Conservation (phyloP, 2,329 filamentous ascomycete genomes). For the Pseudogymnoascus sp. region DNA sequence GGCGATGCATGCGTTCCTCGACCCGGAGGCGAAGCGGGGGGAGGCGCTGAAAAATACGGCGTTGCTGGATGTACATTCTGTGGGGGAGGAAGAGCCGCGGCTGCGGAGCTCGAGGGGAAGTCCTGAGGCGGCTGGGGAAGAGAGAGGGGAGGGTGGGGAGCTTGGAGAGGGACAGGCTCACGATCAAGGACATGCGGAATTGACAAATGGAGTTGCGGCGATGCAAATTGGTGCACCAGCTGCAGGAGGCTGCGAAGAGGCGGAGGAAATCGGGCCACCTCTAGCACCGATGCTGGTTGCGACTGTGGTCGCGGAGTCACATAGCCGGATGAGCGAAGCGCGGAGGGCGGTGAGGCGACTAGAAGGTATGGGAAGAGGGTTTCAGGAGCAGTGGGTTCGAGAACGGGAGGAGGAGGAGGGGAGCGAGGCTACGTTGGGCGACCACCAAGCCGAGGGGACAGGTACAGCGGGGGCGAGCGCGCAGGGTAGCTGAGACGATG, state of each 20-base stretch:
- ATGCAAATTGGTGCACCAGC: not conserved
- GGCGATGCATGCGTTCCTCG: conserved; percentile 41
- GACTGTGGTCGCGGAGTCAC: conserved; percentile 46
- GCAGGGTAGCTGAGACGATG: not conserved
- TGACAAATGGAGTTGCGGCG: not conserved
- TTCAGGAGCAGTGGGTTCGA: conserved; percentile 48
- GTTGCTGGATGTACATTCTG: conserved; percentile 19
- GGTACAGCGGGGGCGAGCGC: not conserved
- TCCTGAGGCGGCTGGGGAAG: not conserved
- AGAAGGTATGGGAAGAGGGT: conserved; percentile 48
- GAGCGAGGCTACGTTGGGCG: not conserved
- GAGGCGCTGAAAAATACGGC: conserved; percentile 14
- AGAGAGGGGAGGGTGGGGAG: not conserved
- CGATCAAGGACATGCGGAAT: not conserved
- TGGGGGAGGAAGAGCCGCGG: not conserved
- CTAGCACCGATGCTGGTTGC: conserved; percentile 48
- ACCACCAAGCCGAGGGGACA: not conserved
- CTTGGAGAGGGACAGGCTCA: not conserved
- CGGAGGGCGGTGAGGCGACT: conserved; percentile 46
- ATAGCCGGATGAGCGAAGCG: conserved; percentile 45
- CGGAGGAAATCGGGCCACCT: conserved; percentile 19
- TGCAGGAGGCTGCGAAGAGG: conserved; percentile 14
- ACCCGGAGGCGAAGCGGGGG: conserved; percentile 25
- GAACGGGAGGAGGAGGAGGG: conserved; percentile 24
- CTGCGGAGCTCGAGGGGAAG: conserved; percentile 1